Evolutionary conservation across 2,329 filamentous ascomycete species (phyloP), one percentile per base, ranked within the genome.

Genomic region (Fusarium circinatum): DNA sequence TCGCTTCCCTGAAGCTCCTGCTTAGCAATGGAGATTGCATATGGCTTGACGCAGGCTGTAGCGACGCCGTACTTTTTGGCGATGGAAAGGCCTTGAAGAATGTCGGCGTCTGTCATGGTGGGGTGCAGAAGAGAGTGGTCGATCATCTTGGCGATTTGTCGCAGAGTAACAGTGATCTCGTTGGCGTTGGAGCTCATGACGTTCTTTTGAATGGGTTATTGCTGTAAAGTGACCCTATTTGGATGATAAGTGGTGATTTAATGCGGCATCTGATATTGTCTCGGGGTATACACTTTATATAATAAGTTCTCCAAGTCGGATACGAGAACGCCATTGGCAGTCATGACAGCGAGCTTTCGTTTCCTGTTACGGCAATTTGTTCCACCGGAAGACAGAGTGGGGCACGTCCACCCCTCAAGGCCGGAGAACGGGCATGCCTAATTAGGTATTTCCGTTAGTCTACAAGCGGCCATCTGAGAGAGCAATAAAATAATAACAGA

Each of bases 111-210:
- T 13, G 89, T 90, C 84, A 91, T 86, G 59, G 88, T 89, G 9
- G 89, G 90, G 74, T 90, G 89, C 2, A 91, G 84, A 22, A 91
- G 85, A 18, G 88, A 90, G 79, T 91, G 89, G 73, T 91, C 89
- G 72, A 91, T 90, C 80, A 84, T 83, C 72, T 87, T 87, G 71
- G 87, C 86, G 60, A 90, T 78, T 66, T 87, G 82, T 39, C 78
- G 70, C 1, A 87, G 78, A 26, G 85, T 84, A n/a, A 87, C 82
- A 3, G 75, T 81, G 71, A 87, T 65, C 2, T 64, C 7, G 14
- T 61, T 55, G 13, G 28, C 12, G 18, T 55, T 42, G 36, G 36
- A 18, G 30, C 7, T 12, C 57, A 60, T 60, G 57, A 13, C 8
- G 34, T 0, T 2, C 0, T 38, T 38, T 3, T 4, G 1, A 14